Percentiles rank a stretch among this genome's conserved stretches.
phyloP scores from a whole-genome alignment of 176 grass and related monocot genomes.

The Phoenix roebelenii region DNA sequence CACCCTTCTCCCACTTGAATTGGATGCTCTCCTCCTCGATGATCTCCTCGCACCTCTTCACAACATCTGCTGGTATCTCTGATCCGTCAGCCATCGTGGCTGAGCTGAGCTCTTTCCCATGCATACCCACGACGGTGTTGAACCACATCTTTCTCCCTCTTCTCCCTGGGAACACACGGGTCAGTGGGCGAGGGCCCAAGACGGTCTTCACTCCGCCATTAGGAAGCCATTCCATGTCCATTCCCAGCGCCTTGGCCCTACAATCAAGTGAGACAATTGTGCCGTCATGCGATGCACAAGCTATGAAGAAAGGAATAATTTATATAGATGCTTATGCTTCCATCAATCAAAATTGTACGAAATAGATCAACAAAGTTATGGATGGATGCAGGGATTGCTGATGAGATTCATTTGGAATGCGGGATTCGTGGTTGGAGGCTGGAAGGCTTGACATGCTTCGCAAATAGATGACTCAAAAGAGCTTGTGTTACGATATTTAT shows the following conservation, averaged over 20 bases:
- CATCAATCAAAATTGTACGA: too few species aligned
- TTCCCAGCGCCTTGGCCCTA: conserved; percentile 34
- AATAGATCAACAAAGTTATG: too few species aligned
- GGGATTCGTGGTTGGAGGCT: too few species aligned
- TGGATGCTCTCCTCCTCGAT: conserved; percentile 80
- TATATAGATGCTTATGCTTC: too few species aligned
- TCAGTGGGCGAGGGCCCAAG: conserved; percentile 29
- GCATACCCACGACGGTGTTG: conserved; percentile 62
- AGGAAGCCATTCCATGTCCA: conserved; percentile 57
- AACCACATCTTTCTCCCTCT: conserved; percentile 47
- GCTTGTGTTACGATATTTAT: too few species aligned
- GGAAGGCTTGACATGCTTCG: too few species aligned
- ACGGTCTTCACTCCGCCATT: conserved; percentile 29
- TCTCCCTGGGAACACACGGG: conserved; percentile 35
- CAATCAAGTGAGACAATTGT: neutral
- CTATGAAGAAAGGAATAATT: too few species aligned
- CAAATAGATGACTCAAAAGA: too few species aligned
- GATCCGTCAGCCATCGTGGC: conserved; percentile 36
- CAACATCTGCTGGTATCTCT: conserved; percentile 41
- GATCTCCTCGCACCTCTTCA: conserved; percentile 52
- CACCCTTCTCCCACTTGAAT: conserved; percentile 59
- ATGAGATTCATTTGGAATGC: too few species aligned
- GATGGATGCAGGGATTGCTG: too few species aligned
- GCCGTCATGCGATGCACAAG: too few species aligned
- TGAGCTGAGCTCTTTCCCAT: conserved; percentile 48